These are phyloP conservation scores for Danielia reshetovae DNA, from an alignment of 805 yeast species.

Conservation along the genomic window DNA sequence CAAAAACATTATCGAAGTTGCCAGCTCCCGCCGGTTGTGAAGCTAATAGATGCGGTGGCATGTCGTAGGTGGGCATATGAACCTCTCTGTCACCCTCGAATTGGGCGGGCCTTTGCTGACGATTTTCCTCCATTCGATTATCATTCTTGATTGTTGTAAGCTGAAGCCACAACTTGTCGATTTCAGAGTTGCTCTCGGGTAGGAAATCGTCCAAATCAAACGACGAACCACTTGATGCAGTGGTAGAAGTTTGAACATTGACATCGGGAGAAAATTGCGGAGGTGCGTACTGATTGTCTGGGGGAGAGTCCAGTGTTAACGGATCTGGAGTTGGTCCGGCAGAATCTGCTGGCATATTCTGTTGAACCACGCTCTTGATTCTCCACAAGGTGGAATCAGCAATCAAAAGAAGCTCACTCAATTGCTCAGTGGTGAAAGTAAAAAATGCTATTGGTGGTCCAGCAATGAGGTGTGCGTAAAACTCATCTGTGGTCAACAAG, in stretches of 20 bases:
- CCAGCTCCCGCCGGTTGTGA: not conserved
- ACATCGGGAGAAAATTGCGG: not conserved
- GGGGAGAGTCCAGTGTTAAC: no score
- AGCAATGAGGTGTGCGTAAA: slow-evolving; percentile 1
- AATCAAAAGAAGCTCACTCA: slow-evolving; percentile 9
- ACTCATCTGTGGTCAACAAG: slow-evolving; percentile 1
- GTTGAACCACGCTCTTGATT: slow-evolving; percentile 4
- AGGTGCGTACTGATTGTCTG: no score
- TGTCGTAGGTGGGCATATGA: not conserved
- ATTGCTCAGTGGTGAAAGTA: slow-evolving; percentile 3
- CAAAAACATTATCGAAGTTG: not conserved
- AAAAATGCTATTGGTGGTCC: slow-evolving; percentile 1
- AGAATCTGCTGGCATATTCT: not conserved
- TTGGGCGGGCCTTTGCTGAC: no score
- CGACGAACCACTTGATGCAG: slow-evolving; percentile 1
- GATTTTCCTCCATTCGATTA: not conserved
- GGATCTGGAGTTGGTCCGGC: not conserved
- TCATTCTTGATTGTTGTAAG: slow-evolving; percentile 1
- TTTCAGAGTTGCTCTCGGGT: slow-evolving; percentile 1
- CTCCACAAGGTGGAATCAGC: slow-evolving; percentile 4
- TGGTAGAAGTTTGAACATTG: not conserved
- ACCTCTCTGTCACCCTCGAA: no score
- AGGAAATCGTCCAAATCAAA: slow-evolving; percentile 5
- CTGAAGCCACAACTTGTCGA: slow-evolving; percentile 5
- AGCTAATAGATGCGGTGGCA: not conserved